Evolutionary conservation across 1,284 basidiomycete species (phyloP).

Genomic region (Mycena sp.): DNA sequence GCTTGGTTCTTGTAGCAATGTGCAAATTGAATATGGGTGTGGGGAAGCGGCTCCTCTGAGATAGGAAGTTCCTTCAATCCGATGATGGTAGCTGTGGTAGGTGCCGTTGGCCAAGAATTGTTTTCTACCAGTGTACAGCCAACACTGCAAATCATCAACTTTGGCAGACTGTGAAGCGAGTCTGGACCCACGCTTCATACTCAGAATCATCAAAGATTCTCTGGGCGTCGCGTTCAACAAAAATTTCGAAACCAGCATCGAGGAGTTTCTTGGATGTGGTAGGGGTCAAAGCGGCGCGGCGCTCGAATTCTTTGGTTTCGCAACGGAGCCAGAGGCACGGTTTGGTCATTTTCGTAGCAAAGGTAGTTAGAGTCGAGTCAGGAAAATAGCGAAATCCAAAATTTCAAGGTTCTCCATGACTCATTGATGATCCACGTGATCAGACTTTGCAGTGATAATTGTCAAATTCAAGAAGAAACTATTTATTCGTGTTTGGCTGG

Average conservation of each 20-base stretch:
- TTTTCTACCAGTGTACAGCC: constrained; percentile 92
- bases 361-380: not conserved
- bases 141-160: constrained; percentile 61
- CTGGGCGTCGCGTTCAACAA: constrained; percentile 94
- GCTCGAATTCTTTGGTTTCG: constrained; percentile 95
- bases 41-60: constrained; percentile 83
- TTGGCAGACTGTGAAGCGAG: constrained; percentile 8
- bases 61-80: constrained; percentile 96
- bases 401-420: too few relatives aligned
- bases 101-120: constrained; percentile 91
- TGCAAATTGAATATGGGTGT: constrained; percentile 99
- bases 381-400: too few relatives aligned
- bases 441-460: too few relatives aligned
- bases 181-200: constrained; percentile 83
- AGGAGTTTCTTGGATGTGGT: constrained; percentile 92
- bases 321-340: constrained; percentile 87
- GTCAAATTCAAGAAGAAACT: too few relatives aligned
- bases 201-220: constrained; percentile 96
- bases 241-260: constrained; percentile 91
- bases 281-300: constrained; percentile 93
- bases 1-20: constrained; percentile 99
- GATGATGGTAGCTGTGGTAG: constrained; percentile 84
- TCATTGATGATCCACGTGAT: too few relatives aligned
- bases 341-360: constrained; percentile 52
- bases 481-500: too few relatives aligned